These are phyloP conservation scores for Trichosporon faecale DNA, from an alignment of 1,284 basidiomycete genomes.

Conservation along the genomic window DNA sequence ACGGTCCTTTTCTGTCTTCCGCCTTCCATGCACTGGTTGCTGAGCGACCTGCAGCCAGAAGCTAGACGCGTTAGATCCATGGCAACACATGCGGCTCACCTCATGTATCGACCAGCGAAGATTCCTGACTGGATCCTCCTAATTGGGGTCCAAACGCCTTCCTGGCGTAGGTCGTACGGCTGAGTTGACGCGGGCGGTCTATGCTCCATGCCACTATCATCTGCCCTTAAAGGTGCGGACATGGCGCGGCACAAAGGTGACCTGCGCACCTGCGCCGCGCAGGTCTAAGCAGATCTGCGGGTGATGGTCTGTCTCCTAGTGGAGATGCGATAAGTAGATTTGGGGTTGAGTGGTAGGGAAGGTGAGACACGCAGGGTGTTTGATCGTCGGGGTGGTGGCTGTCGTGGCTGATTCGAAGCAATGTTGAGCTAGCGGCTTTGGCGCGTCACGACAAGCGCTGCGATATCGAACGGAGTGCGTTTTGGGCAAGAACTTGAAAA, in stretches of 20 bases:
- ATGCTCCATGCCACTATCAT: background rate
- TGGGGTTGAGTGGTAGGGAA: background rate
- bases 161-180: background rate
- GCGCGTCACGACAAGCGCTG: background rate
- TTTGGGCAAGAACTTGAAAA: too few species aligned
- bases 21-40: conserved; percentile 34
- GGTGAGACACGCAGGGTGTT: conserved; percentile 5
- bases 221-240: background rate
- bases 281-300: background rate
- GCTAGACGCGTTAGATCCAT: conserved; percentile 17
- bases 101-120: conserved; percentile 32
- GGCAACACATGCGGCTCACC: conserved; percentile 21
- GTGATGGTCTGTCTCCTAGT: background rate
- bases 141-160: conserved; percentile 1
- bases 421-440: background rate
- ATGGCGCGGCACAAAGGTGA: conserved; percentile 8
- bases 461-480: too few species aligned
- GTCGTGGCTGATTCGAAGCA: background rate
- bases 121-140: conserved; percentile 20
- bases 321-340: background rate
- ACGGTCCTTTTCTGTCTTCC: conserved; percentile 41
- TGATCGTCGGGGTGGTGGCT: conserved; percentile 2
- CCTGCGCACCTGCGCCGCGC: conserved; percentile 7
- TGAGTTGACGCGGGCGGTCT: background rate
- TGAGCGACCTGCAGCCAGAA: conserved; percentile 34